Percentiles rank a stretch among this genome's conserved stretches.
These are phyloP conservation scores for Coniella lustricola DNA, from an alignment of 2,329 filamentous ascomycete genomes.

Conservation along the genomic window DNA sequence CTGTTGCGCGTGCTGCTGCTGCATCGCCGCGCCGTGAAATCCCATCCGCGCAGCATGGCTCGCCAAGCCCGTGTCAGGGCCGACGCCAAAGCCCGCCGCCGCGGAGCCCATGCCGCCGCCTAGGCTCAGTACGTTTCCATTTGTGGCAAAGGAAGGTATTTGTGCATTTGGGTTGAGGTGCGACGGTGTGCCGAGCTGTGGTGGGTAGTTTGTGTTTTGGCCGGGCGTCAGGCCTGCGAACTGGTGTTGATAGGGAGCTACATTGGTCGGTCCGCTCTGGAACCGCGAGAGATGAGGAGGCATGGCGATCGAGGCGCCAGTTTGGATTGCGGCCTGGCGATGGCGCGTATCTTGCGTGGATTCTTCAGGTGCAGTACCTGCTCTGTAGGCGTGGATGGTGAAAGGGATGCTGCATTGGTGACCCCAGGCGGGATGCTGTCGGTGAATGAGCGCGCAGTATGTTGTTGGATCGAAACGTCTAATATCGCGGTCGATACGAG, in stretches of 20 bases:
- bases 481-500: background rate
- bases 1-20: slow-evolving; percentile 38
- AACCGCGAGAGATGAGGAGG: slow-evolving; percentile 38
- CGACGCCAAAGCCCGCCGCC: slow-evolving; percentile 46
- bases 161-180: slow-evolving; percentile 65
- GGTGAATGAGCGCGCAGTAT: slow-evolving; percentile 1
- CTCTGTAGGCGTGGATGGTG: slow-evolving; percentile 5
- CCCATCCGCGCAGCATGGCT: slow-evolving; percentile 85
- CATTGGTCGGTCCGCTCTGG: slow-evolving; percentile 37
- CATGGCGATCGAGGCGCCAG: slow-evolving; percentile 27
- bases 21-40: slow-evolving; percentile 64
- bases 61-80: slow-evolving; percentile 65
- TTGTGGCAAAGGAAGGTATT: slow-evolving; percentile 60
- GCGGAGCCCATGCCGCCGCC: slow-evolving; percentile 42
- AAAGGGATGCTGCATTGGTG: slow-evolving; percentile 13
- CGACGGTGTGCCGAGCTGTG: slow-evolving; percentile 57
- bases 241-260: slow-evolving; percentile 42
- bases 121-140: slow-evolving; percentile 49
- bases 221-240: slow-evolving; percentile 49
- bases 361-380: slow-evolving; percentile 15
- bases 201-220: slow-evolving; percentile 38
- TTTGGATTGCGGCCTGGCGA: background rate
- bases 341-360: slow-evolving; percentile 7
- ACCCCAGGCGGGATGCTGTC: slow-evolving; percentile 6
- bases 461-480: background rate